These are phyloP conservation scores for Rhododendron griersonianum DNA, from an alignment of 148 eudicot species.

Conservation along the genomic window DNA sequence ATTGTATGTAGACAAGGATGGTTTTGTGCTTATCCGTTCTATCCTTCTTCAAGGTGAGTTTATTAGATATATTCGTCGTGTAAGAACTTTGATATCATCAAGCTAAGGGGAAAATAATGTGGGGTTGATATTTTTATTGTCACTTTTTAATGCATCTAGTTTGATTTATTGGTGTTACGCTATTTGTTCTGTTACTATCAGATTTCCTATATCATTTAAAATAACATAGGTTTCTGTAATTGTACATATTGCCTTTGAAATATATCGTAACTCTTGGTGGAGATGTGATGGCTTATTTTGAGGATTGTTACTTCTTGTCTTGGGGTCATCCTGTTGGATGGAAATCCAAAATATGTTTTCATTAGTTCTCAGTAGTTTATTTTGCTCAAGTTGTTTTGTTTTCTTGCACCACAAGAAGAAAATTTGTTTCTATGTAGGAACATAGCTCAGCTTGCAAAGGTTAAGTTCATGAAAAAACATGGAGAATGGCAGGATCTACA, in stretches of 20 bases:
- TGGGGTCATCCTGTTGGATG: not conserved
- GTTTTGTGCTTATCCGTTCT: constrained; percentile 66
- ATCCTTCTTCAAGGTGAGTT: constrained; percentile 71
- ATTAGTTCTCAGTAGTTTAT: not conserved
- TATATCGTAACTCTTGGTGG: not conserved
- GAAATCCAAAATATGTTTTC: not conserved
- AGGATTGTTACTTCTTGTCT: not conserved
- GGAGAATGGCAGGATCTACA: constrained; percentile 78
- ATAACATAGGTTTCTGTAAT: not conserved
- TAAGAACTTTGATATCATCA: not conserved
- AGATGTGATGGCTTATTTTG: not conserved
- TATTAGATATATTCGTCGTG: not conserved
- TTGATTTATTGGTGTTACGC: not conserved
- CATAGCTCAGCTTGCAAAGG: constrained; percentile 71
- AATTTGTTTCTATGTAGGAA: constrained; percentile 43
- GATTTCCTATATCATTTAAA: not conserved
- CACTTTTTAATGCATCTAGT: not conserved
- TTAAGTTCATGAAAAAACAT: constrained; percentile 65
- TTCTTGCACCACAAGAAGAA: not conserved
- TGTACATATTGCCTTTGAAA: not conserved
- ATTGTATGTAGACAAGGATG: constrained; percentile 87
- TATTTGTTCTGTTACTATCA: not conserved
- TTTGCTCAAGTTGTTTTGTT: constrained; percentile 11
- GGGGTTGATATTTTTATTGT: not conserved
- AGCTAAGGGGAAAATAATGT: not conserved